Conservation (phyloP, 208 protist species). For the Acanthamoeba lenticulata region DNA sequence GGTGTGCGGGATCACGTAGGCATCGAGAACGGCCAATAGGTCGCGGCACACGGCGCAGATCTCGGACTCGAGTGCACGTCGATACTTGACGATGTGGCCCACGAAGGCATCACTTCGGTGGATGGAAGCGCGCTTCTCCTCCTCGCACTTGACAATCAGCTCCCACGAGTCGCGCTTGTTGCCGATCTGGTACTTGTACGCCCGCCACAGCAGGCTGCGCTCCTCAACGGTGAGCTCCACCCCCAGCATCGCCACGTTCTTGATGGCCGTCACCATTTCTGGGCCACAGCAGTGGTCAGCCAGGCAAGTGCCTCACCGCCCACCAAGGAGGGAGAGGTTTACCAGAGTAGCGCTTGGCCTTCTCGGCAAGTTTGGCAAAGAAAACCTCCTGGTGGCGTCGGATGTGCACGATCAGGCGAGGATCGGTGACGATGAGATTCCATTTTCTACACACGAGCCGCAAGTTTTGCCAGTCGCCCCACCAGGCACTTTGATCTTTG, state of each 20-base stretch:
- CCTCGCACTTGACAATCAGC: slow-evolving; percentile 95
- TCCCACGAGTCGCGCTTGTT: slow-evolving; percentile 98
- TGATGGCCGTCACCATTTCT: slow-evolving; percentile 99
- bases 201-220: slow-evolving; percentile 99
- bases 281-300: neutral
- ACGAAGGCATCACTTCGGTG: slow-evolving; percentile 78
- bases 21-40: slow-evolving; percentile 67
- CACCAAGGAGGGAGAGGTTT: neutral
- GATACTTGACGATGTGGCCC: slow-evolving; percentile 86
- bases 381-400: slow-evolving; percentile 74
- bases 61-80: neutral
- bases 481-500: neutral
- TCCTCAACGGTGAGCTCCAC: slow-evolving; percentile 98
- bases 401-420: slow-evolving; percentile 20
- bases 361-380: slow-evolving; percentile 94
- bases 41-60: slow-evolving; percentile 64
- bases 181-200: slow-evolving; percentile 99
- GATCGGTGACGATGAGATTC: slow-evolving; percentile 22
- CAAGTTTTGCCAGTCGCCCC: neutral
- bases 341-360: slow-evolving; percentile 98
- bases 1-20: slow-evolving; percentile 73
- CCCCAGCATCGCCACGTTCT: slow-evolving; percentile 94
- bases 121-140: slow-evolving; percentile 88
- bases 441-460: slow-evolving; percentile 24
- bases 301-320: neutral